Evolutionary conservation across 768 basidiomycete genomes (phyloP).

Genomic region (Boletus insuetus): DNA sequence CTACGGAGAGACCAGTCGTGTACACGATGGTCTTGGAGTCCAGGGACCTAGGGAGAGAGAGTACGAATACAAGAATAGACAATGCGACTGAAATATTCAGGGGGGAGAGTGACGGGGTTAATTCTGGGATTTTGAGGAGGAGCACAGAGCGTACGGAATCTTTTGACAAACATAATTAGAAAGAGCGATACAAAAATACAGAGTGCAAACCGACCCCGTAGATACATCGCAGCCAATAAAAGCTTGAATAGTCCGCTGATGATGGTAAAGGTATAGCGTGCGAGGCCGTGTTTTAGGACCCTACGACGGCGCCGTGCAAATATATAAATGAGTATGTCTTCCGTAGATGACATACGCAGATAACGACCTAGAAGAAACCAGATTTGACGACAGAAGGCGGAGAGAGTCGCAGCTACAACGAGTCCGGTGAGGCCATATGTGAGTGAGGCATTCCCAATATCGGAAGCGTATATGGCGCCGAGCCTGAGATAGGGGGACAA

Average conservation of each 20-base stretch:
- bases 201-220: constrained; percentile 51
- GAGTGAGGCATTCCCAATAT: constrained; percentile 42
- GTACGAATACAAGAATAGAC: constrained; percentile 44
- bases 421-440: constrained; percentile 50
- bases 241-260: constrained; percentile 47
- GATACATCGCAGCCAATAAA: constrained; percentile 57
- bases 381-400: constrained; percentile 62
- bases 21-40: constrained; percentile 52
- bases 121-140: constrained; percentile 43
- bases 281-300: constrained; percentile 41
- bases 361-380: constrained; percentile 80
- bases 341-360: constrained; percentile 58
- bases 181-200: background rate
- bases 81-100: constrained; percentile 40
- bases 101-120: constrained; percentile 34
- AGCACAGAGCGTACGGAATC: constrained; percentile 54
- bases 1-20: constrained; percentile 57
- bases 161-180: constrained; percentile 27
- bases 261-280: constrained; percentile 45
- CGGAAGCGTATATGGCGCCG: constrained; percentile 63
- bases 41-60: constrained; percentile 56
- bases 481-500: constrained; percentile 67
- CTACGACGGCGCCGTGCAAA: constrained; percentile 56
- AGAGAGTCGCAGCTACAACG: constrained; percentile 51
- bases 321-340: constrained; percentile 62